Percentiles rank a stretch among this genome's conserved stretches.
Conservation (phyloP, 768 basidiomycete species). For the Pulveroboletus frians region DNA sequence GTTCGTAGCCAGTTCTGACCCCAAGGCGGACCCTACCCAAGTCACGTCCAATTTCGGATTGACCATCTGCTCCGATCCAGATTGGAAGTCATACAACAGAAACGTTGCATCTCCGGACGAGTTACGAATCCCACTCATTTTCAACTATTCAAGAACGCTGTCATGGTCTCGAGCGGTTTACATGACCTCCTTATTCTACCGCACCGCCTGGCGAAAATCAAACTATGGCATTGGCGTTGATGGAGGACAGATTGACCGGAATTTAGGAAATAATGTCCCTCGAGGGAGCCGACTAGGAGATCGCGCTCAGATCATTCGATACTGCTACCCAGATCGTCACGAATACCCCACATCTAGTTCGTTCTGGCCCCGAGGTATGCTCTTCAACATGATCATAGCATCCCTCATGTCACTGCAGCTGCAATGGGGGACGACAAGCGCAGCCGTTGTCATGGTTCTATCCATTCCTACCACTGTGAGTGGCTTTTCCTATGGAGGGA, state of each 20-base stretch:
- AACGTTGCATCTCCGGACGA: slow-evolving; percentile 21
- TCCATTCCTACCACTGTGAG: slow-evolving; percentile 29
- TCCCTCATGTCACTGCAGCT: slow-evolving; percentile 26
- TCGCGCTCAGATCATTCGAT: slow-evolving; percentile 12
- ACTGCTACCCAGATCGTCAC: slow-evolving; percentile 14
- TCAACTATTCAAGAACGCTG: slow-evolving; percentile 21
- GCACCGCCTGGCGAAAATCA: slow-evolving; percentile 10
- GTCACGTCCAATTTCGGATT: slow-evolving; percentile 9
- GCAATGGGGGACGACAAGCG: slow-evolving; percentile 31
- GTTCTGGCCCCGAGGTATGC: slow-evolving; percentile 22
- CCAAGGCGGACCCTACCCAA: not conserved
- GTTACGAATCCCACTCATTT: slow-evolving; percentile 20
- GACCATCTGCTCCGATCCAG: slow-evolving; percentile 10
- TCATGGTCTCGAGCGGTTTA: slow-evolving; percentile 20
- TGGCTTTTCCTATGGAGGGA: not conserved
- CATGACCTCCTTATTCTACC: slow-evolving; percentile 13
- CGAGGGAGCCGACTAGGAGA: slow-evolving; percentile 16
- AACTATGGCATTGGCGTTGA: slow-evolving; percentile 4
- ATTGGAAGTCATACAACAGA: not conserved
- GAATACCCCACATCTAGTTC: not conserved
- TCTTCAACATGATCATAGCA: slow-evolving; percentile 27
- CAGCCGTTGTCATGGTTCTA: slow-evolving; percentile 26
- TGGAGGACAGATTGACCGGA: not conserved
- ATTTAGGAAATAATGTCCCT: slow-evolving; percentile 1
- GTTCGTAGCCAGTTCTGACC: not conserved